A percentile compares a stretch with the other conserved stretches of the same genome.
phyloP scores from a whole-genome alignment of 1,139 yeast genomes.

The Zygosaccharomyces sapae region DNA sequence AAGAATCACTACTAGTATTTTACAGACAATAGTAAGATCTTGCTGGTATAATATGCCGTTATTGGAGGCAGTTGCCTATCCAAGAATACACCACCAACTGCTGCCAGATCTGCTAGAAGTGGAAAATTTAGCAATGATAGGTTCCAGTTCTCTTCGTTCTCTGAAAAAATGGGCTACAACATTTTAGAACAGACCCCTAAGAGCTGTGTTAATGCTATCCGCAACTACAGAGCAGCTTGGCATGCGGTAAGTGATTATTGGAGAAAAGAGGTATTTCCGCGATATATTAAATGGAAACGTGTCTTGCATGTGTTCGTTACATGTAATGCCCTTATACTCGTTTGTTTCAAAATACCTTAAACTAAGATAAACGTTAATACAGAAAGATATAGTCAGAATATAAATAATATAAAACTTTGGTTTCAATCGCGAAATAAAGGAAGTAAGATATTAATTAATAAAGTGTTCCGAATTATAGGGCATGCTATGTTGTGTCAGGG shows the following conservation, averaged over 20 bases:
- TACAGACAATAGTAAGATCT: conserved; percentile 70
- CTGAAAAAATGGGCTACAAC: conserved; percentile 43
- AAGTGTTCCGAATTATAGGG: too few species aligned
- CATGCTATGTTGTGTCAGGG: too few species aligned
- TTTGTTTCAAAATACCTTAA: too few species aligned
- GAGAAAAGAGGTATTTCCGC: conserved; percentile 46
- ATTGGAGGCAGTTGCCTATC: conserved; percentile 66
- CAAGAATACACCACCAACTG: conserved; percentile 85
- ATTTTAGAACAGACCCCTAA: conserved; percentile 38
- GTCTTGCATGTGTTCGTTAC: too few species aligned
- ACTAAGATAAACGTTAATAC: too few species aligned
- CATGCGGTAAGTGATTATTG: conserved; percentile 56
- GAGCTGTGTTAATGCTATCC: conserved; percentile 50
- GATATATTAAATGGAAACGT: conserved; percentile 16
- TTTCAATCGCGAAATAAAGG: too few species aligned
- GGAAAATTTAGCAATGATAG: conserved; percentile 48
- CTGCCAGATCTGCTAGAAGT: conserved; percentile 65
- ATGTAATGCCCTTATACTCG: too few species aligned
- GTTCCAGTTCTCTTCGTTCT: conserved; percentile 34
- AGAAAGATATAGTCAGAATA: too few species aligned
- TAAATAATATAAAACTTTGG: too few species aligned
- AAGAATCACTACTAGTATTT: conserved; percentile 73
- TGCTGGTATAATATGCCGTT: conserved; percentile 55
- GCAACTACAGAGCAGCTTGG: conserved; percentile 40
- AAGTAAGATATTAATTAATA: too few species aligned